Conservation (phyloP, 176 grass and related monocot genomes). For the Phoenix roebelenii region DNA sequence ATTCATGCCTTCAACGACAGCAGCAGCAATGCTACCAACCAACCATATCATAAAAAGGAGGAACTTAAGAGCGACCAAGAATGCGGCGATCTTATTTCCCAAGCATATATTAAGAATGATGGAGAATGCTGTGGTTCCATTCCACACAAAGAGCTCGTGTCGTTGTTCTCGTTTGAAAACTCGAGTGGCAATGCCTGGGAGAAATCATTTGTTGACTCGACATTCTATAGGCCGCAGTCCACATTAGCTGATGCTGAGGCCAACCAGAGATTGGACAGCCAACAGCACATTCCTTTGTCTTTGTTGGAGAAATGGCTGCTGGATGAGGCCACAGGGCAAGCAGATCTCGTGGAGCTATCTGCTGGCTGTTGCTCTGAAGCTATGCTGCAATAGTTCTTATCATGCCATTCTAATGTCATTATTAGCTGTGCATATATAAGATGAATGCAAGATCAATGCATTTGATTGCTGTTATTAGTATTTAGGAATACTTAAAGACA, state of each 20-base stretch:
- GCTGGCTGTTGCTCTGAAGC: constrained; percentile 37
- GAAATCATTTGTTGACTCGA: neutral
- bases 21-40: neutral
- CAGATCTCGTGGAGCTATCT: constrained; percentile 30
- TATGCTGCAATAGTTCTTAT: constrained; percentile 21
- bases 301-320: constrained; percentile 24
- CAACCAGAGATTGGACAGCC: constrained; percentile 22
- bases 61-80: too few species aligned
- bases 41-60: neutral
- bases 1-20: neutral
- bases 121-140: too few species aligned
- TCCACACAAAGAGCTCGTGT: too few species aligned
- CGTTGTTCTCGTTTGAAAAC: too few species aligned
- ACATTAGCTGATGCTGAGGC: constrained; percentile 10
- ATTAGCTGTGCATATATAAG: constrained; percentile 4
- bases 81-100: too few species aligned
- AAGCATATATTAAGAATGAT: too few species aligned
- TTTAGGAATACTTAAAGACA: neutral
- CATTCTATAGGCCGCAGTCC: neutral
- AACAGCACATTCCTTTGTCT: constrained; percentile 30
- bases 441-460: neutral
- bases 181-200: too few species aligned
- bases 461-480: neutral
- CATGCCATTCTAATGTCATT: constrained; percentile 3
- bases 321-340: constrained; percentile 17